Percentiles rank a stretch among this genome's conserved stretches.
Evolutionary conservation across 768 basidiomycete species (phyloP).

Genomic region (Auriscalpium microsporum): DNA sequence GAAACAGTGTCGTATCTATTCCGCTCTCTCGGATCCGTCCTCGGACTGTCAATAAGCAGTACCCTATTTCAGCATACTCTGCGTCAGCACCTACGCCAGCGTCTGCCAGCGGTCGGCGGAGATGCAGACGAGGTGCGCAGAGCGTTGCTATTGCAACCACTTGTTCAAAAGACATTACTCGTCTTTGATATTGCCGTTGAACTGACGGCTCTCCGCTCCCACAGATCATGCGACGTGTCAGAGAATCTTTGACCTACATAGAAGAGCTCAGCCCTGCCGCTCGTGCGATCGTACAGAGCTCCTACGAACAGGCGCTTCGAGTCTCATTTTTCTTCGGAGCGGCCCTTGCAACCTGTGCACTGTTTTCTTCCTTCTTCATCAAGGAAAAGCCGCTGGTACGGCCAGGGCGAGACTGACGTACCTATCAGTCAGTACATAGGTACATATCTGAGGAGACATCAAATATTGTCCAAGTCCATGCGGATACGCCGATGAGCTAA

Average conservation of each 20-base stretch:
- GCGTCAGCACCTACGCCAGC: conserved; percentile 32
- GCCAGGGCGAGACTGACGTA: neutral
- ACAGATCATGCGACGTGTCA: conserved; percentile 25
- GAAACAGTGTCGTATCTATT: conserved; percentile 53
- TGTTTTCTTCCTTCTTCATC: conserved; percentile 43
- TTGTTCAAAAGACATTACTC: neutral
- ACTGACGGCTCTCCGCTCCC: no score
- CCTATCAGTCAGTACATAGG: neutral
- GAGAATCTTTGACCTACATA: conserved; percentile 27
- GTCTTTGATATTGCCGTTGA: no score
- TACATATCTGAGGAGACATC: no score
- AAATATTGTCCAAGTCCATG: no score
- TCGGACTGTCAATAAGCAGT: conserved; percentile 49
- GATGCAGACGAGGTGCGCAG: conserved; percentile 42
- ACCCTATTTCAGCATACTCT: conserved; percentile 48
- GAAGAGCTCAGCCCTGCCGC: conserved; percentile 21
- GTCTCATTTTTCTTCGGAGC: conserved; percentile 41
- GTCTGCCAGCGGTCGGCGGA: conserved; percentile 28
- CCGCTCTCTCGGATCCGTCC: conserved; percentile 51
- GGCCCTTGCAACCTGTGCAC: conserved; percentile 30
- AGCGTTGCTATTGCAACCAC: neutral
- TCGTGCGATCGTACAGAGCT: conserved; percentile 20
- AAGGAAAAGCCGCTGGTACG: conserved; percentile 35
- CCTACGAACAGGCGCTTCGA: conserved; percentile 36
- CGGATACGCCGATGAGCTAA: no score